A percentile compares a stretch with the other conserved stretches of the same genome.
phyloP scores from a whole-genome alignment of 192 early-diverging fungal species.

The Rhizophagus clarus region DNA sequence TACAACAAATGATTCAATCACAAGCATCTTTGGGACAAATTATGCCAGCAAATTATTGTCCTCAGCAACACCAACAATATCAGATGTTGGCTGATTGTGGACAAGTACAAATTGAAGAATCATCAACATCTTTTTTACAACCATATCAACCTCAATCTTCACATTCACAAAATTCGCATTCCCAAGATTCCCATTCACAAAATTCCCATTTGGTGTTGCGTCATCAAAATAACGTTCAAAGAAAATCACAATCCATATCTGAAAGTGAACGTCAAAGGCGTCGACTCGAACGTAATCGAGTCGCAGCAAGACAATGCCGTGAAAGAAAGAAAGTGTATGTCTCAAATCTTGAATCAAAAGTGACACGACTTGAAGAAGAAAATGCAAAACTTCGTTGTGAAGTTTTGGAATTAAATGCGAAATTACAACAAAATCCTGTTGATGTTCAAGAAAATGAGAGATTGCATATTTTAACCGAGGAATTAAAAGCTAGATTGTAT shows the following conservation, averaged over 20 bases:
- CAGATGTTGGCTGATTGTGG: not conserved
- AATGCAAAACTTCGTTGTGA: conserved; percentile 47
- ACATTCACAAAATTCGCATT: too few relatives aligned
- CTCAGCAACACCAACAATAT: not conserved
- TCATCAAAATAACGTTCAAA: not conserved
- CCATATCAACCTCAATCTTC: not conserved
- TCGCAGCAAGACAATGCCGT: conserved; percentile 81
- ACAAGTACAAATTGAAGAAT: not conserved
- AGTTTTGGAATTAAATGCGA: not conserved
- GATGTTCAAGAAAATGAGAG: conserved; percentile 1
- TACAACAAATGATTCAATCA: not conserved
- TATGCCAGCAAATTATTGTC: not conserved
- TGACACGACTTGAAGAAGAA: conserved; percentile 62
- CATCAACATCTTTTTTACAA: not conserved
- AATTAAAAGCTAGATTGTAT: conserved; percentile 3
- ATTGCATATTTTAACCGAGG: not conserved
- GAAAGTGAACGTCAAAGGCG: conserved; percentile 75
- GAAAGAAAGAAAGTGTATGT: conserved; percentile 81
- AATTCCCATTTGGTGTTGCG: too few relatives aligned
- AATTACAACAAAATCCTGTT: not conserved
- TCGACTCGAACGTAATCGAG: conserved; percentile 71
- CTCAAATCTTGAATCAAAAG: conserved; percentile 64
- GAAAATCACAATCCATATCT: conserved; percentile 36
- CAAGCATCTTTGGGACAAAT: not conserved
- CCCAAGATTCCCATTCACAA: not conserved